Conservation (phyloP, 108 stramenopile genomes). For the Aurantiochytrium sp. region DNA sequence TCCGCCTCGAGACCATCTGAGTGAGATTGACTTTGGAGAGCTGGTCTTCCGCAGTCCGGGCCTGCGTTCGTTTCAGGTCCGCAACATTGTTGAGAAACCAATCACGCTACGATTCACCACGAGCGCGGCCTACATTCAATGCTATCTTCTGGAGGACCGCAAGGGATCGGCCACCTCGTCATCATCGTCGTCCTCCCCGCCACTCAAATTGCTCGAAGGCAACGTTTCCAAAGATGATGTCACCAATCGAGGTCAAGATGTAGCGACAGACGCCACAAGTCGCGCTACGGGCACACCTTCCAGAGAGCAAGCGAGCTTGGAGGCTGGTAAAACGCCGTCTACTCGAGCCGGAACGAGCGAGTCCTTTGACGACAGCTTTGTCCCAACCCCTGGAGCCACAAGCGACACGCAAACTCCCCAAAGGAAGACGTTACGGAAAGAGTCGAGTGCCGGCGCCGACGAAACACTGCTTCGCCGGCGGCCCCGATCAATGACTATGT, state of each 20-base stretch:
- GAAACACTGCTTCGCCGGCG: not conserved
- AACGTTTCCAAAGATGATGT: no score
- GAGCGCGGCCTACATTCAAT: not conserved
- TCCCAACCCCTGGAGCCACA: not conserved
- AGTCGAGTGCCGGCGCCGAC: not conserved
- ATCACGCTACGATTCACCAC: conserved; percentile 1
- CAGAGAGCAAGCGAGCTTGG: no score
- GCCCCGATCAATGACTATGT: not conserved
- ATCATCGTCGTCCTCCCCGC: no score
- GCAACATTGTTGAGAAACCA: not conserved
- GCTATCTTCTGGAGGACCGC: not conserved
- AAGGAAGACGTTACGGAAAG: not conserved
- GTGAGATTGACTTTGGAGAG: not conserved
- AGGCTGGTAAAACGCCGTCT: no score
- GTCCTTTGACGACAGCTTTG: not conserved
- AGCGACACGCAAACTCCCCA: not conserved
- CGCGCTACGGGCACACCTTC: no score
- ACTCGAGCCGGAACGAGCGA: not conserved
- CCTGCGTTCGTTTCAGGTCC: not conserved
- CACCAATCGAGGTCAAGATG: no score
- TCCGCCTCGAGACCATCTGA: not conserved
- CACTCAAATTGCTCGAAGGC: no score
- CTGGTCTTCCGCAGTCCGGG: not conserved
- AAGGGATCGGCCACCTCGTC: no score
- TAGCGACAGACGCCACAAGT: no score